Base-by-base conservation (phyloP, 176 grass and related monocot species). In the Urochloa ruziziensis region DNA sequence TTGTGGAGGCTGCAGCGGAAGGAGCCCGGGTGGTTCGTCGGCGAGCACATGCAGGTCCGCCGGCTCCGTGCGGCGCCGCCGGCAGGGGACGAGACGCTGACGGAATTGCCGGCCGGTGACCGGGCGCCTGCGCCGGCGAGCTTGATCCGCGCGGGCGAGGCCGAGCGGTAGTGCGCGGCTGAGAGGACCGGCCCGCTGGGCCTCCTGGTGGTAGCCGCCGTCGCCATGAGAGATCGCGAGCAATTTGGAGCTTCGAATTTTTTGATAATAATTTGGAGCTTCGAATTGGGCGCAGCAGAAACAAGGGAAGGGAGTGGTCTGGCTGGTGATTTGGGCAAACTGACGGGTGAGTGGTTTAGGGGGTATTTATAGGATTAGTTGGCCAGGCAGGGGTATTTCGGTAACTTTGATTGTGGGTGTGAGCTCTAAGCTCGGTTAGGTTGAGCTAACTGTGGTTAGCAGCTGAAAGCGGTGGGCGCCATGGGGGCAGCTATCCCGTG, bases 1-100 rank as follows among this genome's bases (percentile, higher is more conserved):
- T 89, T 94, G 80, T 94, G 92, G 34, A 74, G 83, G 80, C 89
- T 89, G 65, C 92, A 94, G 2, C 92, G 89, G 80, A 94, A 94
- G 2, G 92, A 94, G 2, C 92, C 92, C 0, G 89, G 92, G 59
- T 94, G 92, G 18, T 62, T 91, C 18, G 92, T 94, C 71, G 92
- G 92, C 0, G 92, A 89, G 86, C 92, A 94, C 76, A 89, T 86
- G 83, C 92, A 94, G 14, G 76, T 84, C 25, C 73, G 47, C 10
- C 90, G 54, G 53, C 11, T 64, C 36, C 67, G 53, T 0, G 59
- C 13, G 59, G 1, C 2, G 10, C 53, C 43, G 3, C 29, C 63
- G 12, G 83, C 35, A 37, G 36, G 36, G 36, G 36, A 37, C 0
- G 88, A 78, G 35, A 84, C 79, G 74, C 74, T 73, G 74, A 89